phyloP scores from a whole-genome alignment of 352 stramenopile species.

The Pythium phragmiticola region DNA sequence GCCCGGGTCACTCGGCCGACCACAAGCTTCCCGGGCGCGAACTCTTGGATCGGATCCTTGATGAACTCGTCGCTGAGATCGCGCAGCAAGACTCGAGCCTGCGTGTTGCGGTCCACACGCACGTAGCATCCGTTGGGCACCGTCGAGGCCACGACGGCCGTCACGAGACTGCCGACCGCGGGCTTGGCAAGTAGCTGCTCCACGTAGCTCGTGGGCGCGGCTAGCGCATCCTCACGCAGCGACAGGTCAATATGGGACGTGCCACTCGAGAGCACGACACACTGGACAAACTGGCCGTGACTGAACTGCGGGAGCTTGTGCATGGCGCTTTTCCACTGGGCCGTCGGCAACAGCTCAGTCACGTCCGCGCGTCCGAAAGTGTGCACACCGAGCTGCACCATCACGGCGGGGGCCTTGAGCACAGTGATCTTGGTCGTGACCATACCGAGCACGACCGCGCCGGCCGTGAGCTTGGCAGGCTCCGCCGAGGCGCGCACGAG shows the following conservation, averaged over 20 bases:
- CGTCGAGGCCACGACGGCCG: conserved; percentile 91
- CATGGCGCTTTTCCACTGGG: conserved; percentile 75
- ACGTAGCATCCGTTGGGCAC: conserved; percentile 94
- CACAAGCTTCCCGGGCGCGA: conserved; percentile 92
- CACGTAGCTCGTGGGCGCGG: conserved; percentile 52
- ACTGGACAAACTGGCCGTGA: conserved; percentile 64
- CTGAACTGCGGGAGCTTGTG: conserved; percentile 61
- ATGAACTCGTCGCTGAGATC: conserved; percentile 96
- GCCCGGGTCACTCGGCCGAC: conserved; percentile 92
- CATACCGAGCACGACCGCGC: conserved; percentile 63
- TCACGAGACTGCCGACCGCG: conserved; percentile 84
- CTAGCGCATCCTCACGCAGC: conserved; percentile 61
- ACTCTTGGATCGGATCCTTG: conserved; percentile 86
- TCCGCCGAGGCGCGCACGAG: conserved; percentile 44
- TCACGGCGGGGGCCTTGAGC: conserved; percentile 78
- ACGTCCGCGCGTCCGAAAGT: conserved; percentile 80
- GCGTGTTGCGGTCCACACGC: conserved; percentile 83
- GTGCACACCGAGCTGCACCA: conserved; percentile 80
- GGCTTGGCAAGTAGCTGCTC: conserved; percentile 35
- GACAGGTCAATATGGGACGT: conserved; percentile 66
- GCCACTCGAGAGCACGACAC: conserved; percentile 61
- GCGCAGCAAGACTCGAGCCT: conserved; percentile 91
- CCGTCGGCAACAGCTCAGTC: conserved; percentile 60
- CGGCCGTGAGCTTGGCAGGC: conserved; percentile 32
- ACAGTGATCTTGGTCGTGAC: conserved; percentile 71